These are phyloP conservation scores for Arachis hypogaea DNA, from an alignment of 306 rosid genomes.

Conservation along the genomic window DNA sequence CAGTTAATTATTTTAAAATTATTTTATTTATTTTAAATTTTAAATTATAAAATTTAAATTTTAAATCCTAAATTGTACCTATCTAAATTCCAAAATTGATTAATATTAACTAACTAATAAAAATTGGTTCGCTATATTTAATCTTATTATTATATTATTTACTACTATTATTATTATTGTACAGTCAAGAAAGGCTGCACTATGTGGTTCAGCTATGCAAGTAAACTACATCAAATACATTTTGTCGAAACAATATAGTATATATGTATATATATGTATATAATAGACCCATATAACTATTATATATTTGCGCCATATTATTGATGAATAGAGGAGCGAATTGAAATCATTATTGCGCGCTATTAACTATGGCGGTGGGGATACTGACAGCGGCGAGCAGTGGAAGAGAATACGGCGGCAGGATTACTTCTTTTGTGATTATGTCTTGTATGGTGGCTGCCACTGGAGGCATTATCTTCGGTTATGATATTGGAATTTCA, in stretches of 20 bases:
- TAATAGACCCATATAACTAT: not conserved
- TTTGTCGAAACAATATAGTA: not conserved
- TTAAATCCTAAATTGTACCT: too few species aligned
- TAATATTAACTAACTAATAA: too few species aligned
- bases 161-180: too few species aligned
- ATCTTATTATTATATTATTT: too few species aligned
- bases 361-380: not conserved
- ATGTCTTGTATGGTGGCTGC: constrained; percentile 1
- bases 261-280: too few species aligned
- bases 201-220: not conserved
- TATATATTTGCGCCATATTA: too few species aligned
- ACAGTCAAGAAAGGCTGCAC: constrained; percentile 16
- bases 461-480: not conserved
- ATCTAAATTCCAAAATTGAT: too few species aligned
- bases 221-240: not conserved
- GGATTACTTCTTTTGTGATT: not conserved
- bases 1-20: too few species aligned
- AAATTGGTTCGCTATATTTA: too few species aligned
- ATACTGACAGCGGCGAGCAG: not conserved
- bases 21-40: too few species aligned
- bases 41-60: too few species aligned
- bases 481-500: not conserved
- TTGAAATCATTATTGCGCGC: not conserved
- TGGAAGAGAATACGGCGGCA: not conserved
- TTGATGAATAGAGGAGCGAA: not conserved